A percentile compares a stretch with the other conserved stretches of the same genome.
These are phyloP conservation scores for Calonectria leucothoes DNA, from an alignment of 2,329 filamentous ascomycete genomes.

Conservation along the genomic window DNA sequence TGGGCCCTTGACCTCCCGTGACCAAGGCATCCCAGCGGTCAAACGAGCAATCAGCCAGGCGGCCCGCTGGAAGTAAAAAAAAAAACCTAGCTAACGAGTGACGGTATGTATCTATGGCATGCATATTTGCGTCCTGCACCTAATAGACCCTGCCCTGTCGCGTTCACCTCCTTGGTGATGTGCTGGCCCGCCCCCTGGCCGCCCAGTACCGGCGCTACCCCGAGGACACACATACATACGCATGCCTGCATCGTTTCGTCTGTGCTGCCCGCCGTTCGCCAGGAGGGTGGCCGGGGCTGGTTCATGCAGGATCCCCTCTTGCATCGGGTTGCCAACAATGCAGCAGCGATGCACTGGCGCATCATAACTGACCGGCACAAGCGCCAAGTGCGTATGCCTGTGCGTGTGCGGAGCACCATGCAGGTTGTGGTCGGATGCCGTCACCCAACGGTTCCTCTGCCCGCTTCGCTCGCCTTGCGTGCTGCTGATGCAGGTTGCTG, in stretches of 20 bases:
- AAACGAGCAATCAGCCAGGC: slow-evolving; percentile 31
- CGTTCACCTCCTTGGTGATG: slow-evolving; percentile 34
- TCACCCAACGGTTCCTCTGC: slow-evolving; percentile 40
- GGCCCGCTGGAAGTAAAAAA: slow-evolving; percentile 18
- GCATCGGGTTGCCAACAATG: slow-evolving; percentile 41
- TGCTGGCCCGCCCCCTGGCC: slow-evolving; percentile 34
- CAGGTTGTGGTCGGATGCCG: slow-evolving; percentile 34
- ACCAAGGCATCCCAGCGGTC: slow-evolving; percentile 39
- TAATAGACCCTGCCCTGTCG: slow-evolving; percentile 40
- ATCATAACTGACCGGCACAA: slow-evolving; percentile 32
- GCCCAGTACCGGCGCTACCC: slow-evolving; percentile 25
- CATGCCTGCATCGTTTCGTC: slow-evolving; percentile 28
- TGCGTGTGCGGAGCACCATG: slow-evolving; percentile 30
- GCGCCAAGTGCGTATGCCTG: slow-evolving; percentile 21
- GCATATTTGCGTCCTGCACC: slow-evolving; percentile 47
- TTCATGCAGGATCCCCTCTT: slow-evolving; percentile 45
- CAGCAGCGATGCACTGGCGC: slow-evolving; percentile 38
- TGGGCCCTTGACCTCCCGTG: slow-evolving; percentile 41
- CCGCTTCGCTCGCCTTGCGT: slow-evolving; percentile 40
- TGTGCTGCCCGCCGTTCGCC: slow-evolving; percentile 30
- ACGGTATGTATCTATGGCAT: slow-evolving; percentile 46
- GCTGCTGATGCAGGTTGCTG: slow-evolving; percentile 37
- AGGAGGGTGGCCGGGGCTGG: slow-evolving; percentile 36
- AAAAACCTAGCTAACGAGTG: slow-evolving; percentile 37
- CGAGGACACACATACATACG: slow-evolving; percentile 8